phyloP scores from a whole-genome alignment of 2,329 filamentous ascomycete genomes.

The Aspergillus intermedius region DNA sequence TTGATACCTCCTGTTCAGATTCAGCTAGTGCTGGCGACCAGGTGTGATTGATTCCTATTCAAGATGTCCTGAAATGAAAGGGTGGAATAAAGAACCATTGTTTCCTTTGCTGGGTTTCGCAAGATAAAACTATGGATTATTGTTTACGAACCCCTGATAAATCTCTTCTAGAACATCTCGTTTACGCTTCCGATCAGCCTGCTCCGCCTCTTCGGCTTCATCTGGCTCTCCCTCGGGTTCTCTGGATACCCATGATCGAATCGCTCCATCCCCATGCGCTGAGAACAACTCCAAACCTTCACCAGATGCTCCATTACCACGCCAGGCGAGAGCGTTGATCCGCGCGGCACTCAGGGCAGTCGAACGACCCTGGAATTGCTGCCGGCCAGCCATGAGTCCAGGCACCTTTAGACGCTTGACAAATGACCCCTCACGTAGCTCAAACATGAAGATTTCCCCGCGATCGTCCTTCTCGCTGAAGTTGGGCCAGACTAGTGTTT shows the following conservation, averaged over 20 bases:
- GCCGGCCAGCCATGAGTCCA: conserved; percentile 41
- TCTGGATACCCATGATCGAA: conserved; percentile 68
- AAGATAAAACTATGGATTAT: too few relatives aligned
- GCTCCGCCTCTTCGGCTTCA: conserved; percentile 46
- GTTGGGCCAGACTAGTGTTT: conserved; percentile 75
- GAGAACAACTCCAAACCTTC: conserved; percentile 68
- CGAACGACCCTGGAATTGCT: conserved; percentile 33
- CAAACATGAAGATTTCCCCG: conserved; percentile 68
- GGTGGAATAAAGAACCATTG: too few relatives aligned
- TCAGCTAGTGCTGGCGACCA: too few relatives aligned
- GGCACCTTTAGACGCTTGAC: conserved; percentile 64
- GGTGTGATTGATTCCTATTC: too few relatives aligned
- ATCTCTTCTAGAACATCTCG: conserved; percentile 73
- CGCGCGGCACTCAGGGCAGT: conserved; percentile 51
- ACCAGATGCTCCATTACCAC: conserved; percentile 53
- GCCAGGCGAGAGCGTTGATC: conserved; percentile 71
- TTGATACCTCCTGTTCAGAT: too few relatives aligned
- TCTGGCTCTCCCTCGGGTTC: conserved; percentile 43
- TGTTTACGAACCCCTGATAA: conserved; percentile 64
- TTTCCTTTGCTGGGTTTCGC: too few relatives aligned
- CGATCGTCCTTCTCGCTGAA: conserved; percentile 59
- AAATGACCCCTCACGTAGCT: conserved; percentile 69
- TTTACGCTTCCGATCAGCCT: conserved; percentile 56
- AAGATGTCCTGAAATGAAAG: too few relatives aligned
- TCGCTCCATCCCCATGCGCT: conserved; percentile 75